Conservation (phyloP, 2,329 filamentous ascomycete species). For the Penicillium sp. region DNA sequence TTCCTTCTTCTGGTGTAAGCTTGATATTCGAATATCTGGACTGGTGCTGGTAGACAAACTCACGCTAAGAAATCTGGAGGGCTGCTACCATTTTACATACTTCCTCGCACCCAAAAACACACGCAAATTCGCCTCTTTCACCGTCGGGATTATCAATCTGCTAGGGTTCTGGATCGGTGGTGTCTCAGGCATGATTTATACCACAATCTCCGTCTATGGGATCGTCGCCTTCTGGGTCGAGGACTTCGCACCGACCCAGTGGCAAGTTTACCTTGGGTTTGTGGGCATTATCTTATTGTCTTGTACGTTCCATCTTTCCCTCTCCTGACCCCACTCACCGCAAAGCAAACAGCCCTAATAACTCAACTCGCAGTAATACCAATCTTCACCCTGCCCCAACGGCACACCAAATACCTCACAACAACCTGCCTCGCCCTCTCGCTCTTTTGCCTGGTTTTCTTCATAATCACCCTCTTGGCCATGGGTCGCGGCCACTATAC, state of each 20-base stretch:
- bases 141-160: slow-evolving; percentile 31
- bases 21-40: background rate
- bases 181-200: slow-evolving; percentile 22
- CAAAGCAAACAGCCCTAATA: background rate
- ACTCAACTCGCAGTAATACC: slow-evolving; percentile 20
- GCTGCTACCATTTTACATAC: slow-evolving; percentile 38
- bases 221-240: slow-evolving; percentile 20
- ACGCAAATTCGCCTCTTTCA: slow-evolving; percentile 32
- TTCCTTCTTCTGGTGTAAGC: slow-evolving; percentile 23
- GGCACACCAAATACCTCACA: slow-evolving; percentile 22
- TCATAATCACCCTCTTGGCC: slow-evolving; percentile 17
- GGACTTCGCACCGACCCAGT: slow-evolving; percentile 19
- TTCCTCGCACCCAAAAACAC: slow-evolving; percentile 28
- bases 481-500: slow-evolving; percentile 20
- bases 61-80: slow-evolving; percentile 17
- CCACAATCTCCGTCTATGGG: slow-evolving; percentile 24
- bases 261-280: slow-evolving; percentile 27
- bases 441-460: slow-evolving; percentile 14
- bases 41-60: background rate
- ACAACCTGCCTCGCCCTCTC: slow-evolving; percentile 21
- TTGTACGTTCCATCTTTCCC: background rate
- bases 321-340: background rate
- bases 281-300: slow-evolving; percentile 22
- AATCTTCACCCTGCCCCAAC: slow-evolving; percentile 20
- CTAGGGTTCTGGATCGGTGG: slow-evolving; percentile 33